These are phyloP conservation scores for Acer saccharum DNA, from an alignment of 345 rosid genomes.

Conservation along the genomic window DNA sequence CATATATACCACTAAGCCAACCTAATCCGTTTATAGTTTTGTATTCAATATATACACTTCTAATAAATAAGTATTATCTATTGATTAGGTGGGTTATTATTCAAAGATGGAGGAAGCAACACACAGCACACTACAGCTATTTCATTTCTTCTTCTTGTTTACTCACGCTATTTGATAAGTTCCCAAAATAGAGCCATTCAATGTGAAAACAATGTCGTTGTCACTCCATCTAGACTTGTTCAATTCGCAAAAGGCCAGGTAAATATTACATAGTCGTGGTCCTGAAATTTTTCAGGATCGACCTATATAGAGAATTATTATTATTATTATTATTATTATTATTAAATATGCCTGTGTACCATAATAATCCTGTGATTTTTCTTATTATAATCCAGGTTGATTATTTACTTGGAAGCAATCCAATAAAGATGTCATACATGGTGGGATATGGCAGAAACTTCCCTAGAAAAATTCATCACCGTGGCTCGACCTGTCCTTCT, in stretches of 20 bases:
- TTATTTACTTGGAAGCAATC: slow-evolving; percentile 64
- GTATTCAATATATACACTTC: too few species aligned
- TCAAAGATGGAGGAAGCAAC: slow-evolving; percentile 56
- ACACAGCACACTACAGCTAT: slow-evolving; percentile 49
- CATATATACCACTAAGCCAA: too few species aligned
- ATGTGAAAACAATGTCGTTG: slow-evolving; percentile 35
- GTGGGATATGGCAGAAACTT: slow-evolving; percentile 53
- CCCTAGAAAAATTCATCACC: slow-evolving; percentile 60
- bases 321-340: too few species aligned
- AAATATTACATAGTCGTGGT: neutral
- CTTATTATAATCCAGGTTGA: slow-evolving; percentile 38
- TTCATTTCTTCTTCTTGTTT: slow-evolving; percentile 53
- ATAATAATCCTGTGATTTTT: neutral
- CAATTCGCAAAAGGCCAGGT: slow-evolving; percentile 51
- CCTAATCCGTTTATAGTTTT: too few species aligned
- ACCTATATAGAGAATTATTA: too few species aligned
- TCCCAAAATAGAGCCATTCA: slow-evolving; percentile 13
- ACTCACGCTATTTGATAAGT: slow-evolving; percentile 37
- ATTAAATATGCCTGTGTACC: too few species aligned
- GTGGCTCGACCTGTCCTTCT: slow-evolving; percentile 58
- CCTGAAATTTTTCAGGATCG: too few species aligned
- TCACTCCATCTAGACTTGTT: slow-evolving; percentile 32
- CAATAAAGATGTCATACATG: slow-evolving; percentile 61
- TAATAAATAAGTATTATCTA: neutral
- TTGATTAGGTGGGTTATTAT: slow-evolving; percentile 47